Evolutionary conservation across 1,284 basidiomycete genomes (phyloP), one percentile per base, ranked within the genome.

Genomic region (Ceratobasidium sp.): DNA sequence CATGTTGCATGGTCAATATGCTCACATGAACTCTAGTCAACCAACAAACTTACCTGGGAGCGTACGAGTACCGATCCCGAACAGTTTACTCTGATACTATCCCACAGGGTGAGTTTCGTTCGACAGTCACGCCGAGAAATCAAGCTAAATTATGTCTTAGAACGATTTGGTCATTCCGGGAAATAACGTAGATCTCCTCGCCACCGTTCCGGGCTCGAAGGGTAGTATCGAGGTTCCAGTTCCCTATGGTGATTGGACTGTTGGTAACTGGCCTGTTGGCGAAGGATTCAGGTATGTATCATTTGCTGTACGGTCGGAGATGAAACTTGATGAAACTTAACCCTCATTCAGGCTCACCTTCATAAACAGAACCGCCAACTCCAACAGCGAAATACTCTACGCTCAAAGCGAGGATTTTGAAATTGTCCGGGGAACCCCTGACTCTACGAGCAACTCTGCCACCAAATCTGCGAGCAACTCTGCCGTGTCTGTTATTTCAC

Each of bases 21-120:
- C n/a, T 35, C n/a, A 55, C 38, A 17, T 25, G 4, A 10, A 38
- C 27, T 40, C 10, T 57, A 67, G 64, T 45, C 27, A 22, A 34
- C 47, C 31, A 67, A 57, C 52, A 55, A 45, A 20, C n/a, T 67
- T 38, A 67, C n/a, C 15, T 67, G 64, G 64, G 25, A 45, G 47
- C 34, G 32, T n/a, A 47, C 53, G 17, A 55, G 17, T 32, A 58
- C 64, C 27, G 64, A 67, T n/a, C 64, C 64, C 27, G 38, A 45
- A 17, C 5, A 27, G 25, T 67, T 67, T 47, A 35, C 34, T n/a
- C 29, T 50, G 4, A 47, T 67, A 34, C 29, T 67, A 12, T 45
- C 53, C 34, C 34, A 67, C 32, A 25, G 32, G 20, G 64, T 67
- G 38, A 53, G 64, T 54, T 22, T 4, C 29, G 22, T 2, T 32